Base-by-base conservation (phyloP, 805 yeast species). In the Groenewaldozyma tartarivorans region DNA sequence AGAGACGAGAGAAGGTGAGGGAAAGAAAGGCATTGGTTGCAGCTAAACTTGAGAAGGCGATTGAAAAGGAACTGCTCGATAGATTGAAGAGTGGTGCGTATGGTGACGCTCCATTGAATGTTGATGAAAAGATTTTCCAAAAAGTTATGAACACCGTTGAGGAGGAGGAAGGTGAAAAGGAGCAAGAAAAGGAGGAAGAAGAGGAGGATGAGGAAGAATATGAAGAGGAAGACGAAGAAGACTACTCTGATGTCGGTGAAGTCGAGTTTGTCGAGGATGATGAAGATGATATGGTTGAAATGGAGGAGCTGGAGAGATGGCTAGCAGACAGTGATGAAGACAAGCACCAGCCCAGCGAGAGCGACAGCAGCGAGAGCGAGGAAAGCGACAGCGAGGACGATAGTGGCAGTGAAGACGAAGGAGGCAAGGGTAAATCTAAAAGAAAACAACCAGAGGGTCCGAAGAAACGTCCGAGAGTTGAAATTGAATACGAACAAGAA, bases 81-180 rank as follows among this genome's bases (percentile, higher is more conserved):
- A 79, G 98, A 63, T 74, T 92, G 57, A 92, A 92, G 77, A 79
- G 90, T 56, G 98, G 98, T 46, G 97, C 97, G 2, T 92, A 92
- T 59, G 98, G 98, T 50, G 97, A 92, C 58, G 85, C 90, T 62
- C 98, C 98, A 42, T 70, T 92, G 58, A 92, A 92, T 56, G 97
- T 92, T 29, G 97, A 92, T 55, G 96, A 90, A 56, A 80, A 80
- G 64, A 77, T 92, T 45, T 92, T 98, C 98, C 81, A 81, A 72
- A 84, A 79, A 67, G 94, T 92, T 19, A 74, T 92, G 67, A 73
- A 72, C 40, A 79, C 79, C 43, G 81, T 80, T 53, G 90, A 81
- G 48, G 79, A 75, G 37, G 84, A 80, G 45, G 74, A 72, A 35
- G 68, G 66, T 26, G 77, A 76, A 36, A 79, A 70, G 34, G 71